Conservation (phyloP, 495 filamentous ascomycete species). For the Neurospora intermedia region DNA sequence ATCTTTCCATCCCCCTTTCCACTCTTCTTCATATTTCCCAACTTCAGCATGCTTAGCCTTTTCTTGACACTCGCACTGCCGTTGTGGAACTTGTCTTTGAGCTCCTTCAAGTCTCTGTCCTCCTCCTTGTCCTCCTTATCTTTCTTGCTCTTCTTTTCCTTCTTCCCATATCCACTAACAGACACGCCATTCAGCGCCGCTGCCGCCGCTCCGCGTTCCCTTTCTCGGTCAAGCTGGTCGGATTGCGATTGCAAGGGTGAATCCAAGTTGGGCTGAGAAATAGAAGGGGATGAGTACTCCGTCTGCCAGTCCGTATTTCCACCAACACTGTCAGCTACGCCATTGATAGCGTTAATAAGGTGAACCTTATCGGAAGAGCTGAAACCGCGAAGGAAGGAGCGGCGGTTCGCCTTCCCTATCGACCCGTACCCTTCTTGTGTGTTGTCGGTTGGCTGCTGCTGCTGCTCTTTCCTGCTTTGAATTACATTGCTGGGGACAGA, state of each 20-base stretch:
- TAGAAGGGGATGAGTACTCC: not conserved
- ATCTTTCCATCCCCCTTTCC: conserved; percentile 44
- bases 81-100: not conserved
- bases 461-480: not conserved
- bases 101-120: not conserved
- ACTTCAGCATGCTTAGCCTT: conserved; percentile 54
- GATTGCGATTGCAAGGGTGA: not conserved
- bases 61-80: conserved; percentile 46
- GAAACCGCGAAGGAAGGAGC: conserved; percentile 9
- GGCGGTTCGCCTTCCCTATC: not conserved
- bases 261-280: not conserved
- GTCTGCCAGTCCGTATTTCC: not conserved
- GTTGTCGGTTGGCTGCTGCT: not conserved
- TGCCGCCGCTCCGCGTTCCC: conserved; percentile 16
- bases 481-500: not conserved
- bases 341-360: not conserved
- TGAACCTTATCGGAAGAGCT: not conserved
- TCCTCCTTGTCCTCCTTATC: conserved; percentile 22
- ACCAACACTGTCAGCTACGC: not conserved
- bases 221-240: conserved; percentile 11
- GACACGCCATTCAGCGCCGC: conserved; percentile 16
- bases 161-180: not conserved
- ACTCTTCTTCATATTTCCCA: conserved; percentile 47
- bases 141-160: conserved; percentile 7
- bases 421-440: not conserved